A percentile compares a stretch with the other conserved stretches of the same genome.
Conservation (phyloP, 257 asterid genomes). For the Nicotiana knightiana region DNA sequence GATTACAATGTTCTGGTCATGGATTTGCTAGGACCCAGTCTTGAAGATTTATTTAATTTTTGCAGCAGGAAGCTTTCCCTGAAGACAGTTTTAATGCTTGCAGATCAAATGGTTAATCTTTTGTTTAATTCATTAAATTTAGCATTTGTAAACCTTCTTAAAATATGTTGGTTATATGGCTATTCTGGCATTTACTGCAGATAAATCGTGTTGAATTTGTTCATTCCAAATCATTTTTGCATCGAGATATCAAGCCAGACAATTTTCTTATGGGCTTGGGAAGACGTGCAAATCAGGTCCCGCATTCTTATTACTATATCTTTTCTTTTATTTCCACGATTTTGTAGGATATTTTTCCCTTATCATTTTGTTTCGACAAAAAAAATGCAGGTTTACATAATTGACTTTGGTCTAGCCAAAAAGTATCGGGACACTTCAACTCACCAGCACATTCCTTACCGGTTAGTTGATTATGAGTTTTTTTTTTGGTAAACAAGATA, state of each 20-base stretch:
- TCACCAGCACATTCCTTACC: slow-evolving; percentile 91
- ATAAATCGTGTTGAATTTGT: slow-evolving; percentile 94
- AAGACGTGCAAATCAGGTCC: slow-evolving; percentile 95
- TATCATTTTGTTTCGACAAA: slow-evolving; percentile 12
- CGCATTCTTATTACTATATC: background rate
- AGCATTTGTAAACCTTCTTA: slow-evolving; percentile 9
- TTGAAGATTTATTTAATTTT: slow-evolving; percentile 93
- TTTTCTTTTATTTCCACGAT: background rate
- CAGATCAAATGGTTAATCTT: slow-evolving; percentile 88
- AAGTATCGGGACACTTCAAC: slow-evolving; percentile 77
- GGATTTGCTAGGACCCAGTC: slow-evolving; percentile 99
- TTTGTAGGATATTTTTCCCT: background rate
- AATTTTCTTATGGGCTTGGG: slow-evolving; percentile 99
- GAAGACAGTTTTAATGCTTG: slow-evolving; percentile 98
- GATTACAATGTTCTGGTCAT: slow-evolving; percentile 94
- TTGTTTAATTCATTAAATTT: background rate
- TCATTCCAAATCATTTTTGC: slow-evolving; percentile 90
- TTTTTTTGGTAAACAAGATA: too few species aligned
- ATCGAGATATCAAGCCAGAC: slow-evolving; percentile 98
- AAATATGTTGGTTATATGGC: background rate
- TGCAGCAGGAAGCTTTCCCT: slow-evolving; percentile 92
- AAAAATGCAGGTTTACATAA: slow-evolving; percentile 65
- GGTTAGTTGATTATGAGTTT: slow-evolving; percentile 39
- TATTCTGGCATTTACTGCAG: slow-evolving; percentile 35
- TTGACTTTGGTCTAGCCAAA: slow-evolving; percentile 98